phyloP scores from a whole-genome alignment of 805 yeast species.

The Wickerhamomyces canadensis region DNA sequence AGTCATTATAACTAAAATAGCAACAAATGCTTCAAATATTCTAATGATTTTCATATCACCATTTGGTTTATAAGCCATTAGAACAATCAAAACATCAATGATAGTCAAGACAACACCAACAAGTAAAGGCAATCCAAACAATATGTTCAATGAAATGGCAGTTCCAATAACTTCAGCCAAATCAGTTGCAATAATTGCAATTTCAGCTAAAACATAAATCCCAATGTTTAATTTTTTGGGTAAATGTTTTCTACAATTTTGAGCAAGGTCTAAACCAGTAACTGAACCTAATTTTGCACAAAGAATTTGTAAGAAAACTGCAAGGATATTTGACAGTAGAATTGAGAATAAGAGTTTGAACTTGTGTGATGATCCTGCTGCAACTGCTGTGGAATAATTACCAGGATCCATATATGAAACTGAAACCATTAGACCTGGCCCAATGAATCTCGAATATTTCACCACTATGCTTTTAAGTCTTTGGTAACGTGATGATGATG shows the following conservation, averaged over 20 bases:
- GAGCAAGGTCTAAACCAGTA: constrained; percentile 89
- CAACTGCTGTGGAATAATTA: constrained; percentile 90
- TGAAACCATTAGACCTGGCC: constrained; percentile 93
- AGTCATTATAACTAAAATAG: constrained; percentile 71
- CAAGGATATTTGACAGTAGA: constrained; percentile 75
- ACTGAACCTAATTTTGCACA: constrained; percentile 90
- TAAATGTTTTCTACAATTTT: constrained; percentile 73
- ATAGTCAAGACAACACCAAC: constrained; percentile 83
- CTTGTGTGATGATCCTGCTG: constrained; percentile 85
- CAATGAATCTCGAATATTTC: constrained; percentile 66
- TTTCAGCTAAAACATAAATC: constrained; percentile 75
- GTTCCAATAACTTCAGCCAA: constrained; percentile 98
- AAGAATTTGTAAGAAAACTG: constrained; percentile 77
- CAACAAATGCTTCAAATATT: constrained; percentile 76
- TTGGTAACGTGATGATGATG: constrained; percentile 6
- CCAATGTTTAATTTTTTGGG: constrained; percentile 54
- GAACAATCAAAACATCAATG: constrained; percentile 76
- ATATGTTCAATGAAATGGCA: constrained; percentile 83
- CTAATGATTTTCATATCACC: constrained; percentile 77
- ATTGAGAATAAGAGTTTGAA: constrained; percentile 76
- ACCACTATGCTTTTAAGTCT: constrained; percentile 18
- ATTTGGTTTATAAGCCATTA: constrained; percentile 81
- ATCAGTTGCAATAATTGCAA: constrained; percentile 92
- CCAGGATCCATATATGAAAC: constrained; percentile 99
- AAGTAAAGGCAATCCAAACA: constrained; percentile 73